Percentiles rank a stretch among this genome's conserved stretches.
Evolutionary conservation across 805 yeast species (phyloP).

Genomic region (Suhomyces vadensis): DNA sequence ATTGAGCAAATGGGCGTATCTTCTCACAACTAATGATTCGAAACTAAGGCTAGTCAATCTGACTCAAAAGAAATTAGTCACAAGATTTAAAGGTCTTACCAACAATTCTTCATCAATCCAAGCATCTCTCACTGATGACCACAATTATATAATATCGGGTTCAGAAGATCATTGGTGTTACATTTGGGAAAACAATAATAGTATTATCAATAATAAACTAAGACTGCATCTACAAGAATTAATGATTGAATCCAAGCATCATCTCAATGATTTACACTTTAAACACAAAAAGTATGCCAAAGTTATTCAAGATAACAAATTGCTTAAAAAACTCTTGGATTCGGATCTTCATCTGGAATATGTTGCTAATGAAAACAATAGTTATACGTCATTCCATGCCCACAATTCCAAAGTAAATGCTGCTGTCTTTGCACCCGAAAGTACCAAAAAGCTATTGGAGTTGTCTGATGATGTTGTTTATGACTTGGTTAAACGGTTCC

Average conservation of each 20-base stretch:
- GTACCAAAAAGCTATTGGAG: conserved; percentile 62
- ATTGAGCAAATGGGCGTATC: conserved; percentile 29
- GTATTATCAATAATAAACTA: conserved; percentile 41
- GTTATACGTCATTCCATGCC: conserved; percentile 73
- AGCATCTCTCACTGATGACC: conserved; percentile 63
- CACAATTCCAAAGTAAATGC: conserved; percentile 72
- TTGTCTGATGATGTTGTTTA: conserved; percentile 78
- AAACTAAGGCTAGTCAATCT: conserved; percentile 66
- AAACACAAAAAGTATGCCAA: conserved; percentile 30
- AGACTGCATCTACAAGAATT: conserved; percentile 36
- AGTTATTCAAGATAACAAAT: conserved; percentile 28
- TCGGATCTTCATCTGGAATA: conserved; percentile 18
- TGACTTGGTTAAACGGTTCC: conserved; percentile 48
- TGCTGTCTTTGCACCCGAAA: conserved; percentile 75
- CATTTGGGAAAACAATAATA: conserved; percentile 63
- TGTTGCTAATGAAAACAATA: conserved; percentile 52
- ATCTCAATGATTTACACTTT: conserved; percentile 30
- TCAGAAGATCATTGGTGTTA: conserved; percentile 89
- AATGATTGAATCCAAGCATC: conserved; percentile 35
- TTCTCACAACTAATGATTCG: conserved; percentile 83
- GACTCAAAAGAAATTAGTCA: conserved; percentile 53
- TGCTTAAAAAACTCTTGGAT: conserved; percentile 32
- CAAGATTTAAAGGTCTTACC: conserved; percentile 70
- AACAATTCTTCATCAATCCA: conserved; percentile 71
- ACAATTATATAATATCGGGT: conserved; percentile 64